Evolutionary conservation across 192 early-diverging fungal species (phyloP).

Genomic region (Backusella mclennaniae): DNA sequence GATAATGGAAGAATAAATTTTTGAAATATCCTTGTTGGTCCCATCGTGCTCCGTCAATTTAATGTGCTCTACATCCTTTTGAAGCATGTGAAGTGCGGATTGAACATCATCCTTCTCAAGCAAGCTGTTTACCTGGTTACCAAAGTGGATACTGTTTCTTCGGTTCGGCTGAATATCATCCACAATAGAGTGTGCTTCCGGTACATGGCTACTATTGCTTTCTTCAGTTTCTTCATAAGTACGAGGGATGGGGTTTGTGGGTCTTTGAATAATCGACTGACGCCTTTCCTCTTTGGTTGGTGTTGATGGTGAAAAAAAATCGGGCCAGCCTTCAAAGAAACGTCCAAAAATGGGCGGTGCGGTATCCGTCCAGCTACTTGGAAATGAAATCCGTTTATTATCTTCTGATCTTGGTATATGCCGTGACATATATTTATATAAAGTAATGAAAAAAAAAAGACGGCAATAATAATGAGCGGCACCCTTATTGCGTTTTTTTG

Average conservation of each 20-base stretch:
- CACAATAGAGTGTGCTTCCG: neutral
- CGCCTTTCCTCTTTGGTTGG: neutral
- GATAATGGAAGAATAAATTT: constrained; percentile 22
- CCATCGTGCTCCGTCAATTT: constrained; percentile 11
- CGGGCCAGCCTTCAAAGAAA: constrained; percentile 18
- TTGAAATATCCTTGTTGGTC: neutral
- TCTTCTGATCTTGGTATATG: constrained; percentile 2
- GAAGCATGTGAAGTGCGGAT: neutral
- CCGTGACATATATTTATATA: neutral
- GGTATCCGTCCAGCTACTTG: neutral
- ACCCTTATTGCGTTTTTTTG: neutral
- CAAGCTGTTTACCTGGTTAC: neutral
- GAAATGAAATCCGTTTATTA: neutral
- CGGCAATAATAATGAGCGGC: neutral
- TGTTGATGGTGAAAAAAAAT: neutral
- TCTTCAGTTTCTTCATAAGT: neutral
- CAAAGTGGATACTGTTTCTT: constrained; percentile 17
- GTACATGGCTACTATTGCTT: neutral
- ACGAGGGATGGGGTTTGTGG: neutral
- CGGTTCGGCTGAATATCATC: neutral
- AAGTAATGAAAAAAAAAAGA: neutral
- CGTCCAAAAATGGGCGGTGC: neutral
- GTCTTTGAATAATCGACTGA: neutral
- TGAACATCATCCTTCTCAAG: constrained; percentile 12
- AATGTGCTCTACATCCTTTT: constrained; percentile 4